Conservation (phyloP, 2,329 filamentous ascomycete species). For the Beauveria rudraprayagi region DNA sequence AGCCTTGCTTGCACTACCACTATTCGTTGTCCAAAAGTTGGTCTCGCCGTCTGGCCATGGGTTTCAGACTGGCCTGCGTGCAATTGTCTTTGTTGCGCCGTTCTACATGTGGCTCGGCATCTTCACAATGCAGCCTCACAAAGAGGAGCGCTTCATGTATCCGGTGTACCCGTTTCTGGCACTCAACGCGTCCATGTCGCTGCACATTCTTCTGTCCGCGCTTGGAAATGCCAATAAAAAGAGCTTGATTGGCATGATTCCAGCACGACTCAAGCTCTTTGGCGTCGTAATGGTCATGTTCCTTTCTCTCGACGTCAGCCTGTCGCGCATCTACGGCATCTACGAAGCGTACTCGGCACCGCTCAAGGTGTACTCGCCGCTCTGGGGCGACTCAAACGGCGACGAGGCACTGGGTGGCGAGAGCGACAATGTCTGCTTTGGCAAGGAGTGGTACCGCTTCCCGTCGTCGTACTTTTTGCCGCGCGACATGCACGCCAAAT, state of each 20-base stretch:
- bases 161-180: conserved; percentile 86
- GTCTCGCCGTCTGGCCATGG: conserved; percentile 53
- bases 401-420: conserved; percentile 42
- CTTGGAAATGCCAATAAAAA: conserved; percentile 64
- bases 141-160: conserved; percentile 98
- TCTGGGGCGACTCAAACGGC: conserved; percentile 47
- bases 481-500: conserved; percentile 74
- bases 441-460: conserved; percentile 98
- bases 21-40: conserved; percentile 66
- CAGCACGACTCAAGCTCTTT: conserved; percentile 64
- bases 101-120: conserved; percentile 94
- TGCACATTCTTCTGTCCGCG: conserved; percentile 71
- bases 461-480: conserved; percentile 89
- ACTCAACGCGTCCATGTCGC: conserved; percentile 75
- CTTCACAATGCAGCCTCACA: conserved; percentile 89
- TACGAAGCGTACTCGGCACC: conserved; percentile 80
- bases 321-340: conserved; percentile 67
- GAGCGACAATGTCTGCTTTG: conserved; percentile 74
- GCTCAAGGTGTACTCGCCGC: conserved; percentile 57
- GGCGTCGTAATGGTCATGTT: conserved; percentile 54
- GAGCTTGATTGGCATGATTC: conserved; percentile 61
- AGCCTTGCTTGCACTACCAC: conserved; percentile 64
- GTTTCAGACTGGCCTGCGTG: conserved; percentile 64
- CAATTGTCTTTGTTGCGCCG: conserved; percentile 68
- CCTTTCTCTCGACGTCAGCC: conserved; percentile 54